These are phyloP conservation scores for Boletus edulis DNA, from an alignment of 768 basidiomycete species.

Conservation along the genomic window DNA sequence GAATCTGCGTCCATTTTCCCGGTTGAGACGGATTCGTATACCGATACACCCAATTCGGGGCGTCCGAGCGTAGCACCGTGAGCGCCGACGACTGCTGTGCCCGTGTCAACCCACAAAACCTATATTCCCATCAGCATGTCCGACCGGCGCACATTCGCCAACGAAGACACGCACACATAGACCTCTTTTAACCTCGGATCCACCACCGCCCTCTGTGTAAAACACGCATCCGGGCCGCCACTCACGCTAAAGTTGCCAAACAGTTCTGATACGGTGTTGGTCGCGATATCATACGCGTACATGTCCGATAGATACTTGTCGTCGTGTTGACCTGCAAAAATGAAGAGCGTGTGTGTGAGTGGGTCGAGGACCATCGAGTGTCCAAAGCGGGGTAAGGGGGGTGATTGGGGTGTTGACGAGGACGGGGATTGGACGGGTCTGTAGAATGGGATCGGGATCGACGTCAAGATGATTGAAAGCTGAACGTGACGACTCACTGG, in stretches of 20 bases:
- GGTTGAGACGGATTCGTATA: conserved; percentile 50
- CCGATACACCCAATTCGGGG: conserved; percentile 69
- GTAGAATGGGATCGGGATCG: background rate
- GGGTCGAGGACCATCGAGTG: conserved; percentile 83
- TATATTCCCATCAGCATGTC: conserved; percentile 18
- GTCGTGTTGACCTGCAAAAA: conserved; percentile 73
- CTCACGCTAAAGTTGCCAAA: conserved; percentile 58
- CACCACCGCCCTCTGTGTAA: conserved; percentile 69
- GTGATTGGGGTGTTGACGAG: conserved; percentile 30
- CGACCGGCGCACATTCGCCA: conserved; percentile 26
- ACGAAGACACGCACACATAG: conserved; percentile 55
- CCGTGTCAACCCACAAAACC: conserved; percentile 62
- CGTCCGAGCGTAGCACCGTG: conserved; percentile 27
- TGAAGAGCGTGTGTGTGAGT: conserved; percentile 53
- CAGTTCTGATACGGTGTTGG: conserved; percentile 56
- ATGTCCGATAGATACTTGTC: conserved; percentile 67
- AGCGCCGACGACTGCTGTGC: conserved; percentile 36
- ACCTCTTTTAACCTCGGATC: conserved; percentile 63
- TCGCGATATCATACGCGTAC: conserved; percentile 66
- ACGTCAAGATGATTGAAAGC: background rate
- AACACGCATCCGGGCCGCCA: conserved; percentile 70
- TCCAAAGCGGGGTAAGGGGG: conserved; percentile 63
- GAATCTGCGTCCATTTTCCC: conserved; percentile 63
- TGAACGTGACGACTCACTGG: conserved; percentile 46
- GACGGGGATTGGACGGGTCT: conserved; percentile 22